Evolutionary conservation across 768 basidiomycete species (phyloP).

Genomic region (Serpula lacrymans): DNA sequence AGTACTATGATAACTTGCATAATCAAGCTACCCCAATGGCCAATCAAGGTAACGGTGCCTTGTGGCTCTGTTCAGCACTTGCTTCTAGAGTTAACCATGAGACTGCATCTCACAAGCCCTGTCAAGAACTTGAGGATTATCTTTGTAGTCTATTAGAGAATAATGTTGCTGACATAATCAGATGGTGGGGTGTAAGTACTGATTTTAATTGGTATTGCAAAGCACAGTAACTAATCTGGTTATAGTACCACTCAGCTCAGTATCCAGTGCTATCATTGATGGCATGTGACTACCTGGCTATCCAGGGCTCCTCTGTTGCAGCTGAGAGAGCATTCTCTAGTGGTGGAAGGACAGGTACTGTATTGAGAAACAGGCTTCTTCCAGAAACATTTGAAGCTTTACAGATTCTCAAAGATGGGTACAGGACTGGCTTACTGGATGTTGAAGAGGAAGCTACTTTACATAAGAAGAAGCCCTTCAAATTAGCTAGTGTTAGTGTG

Average conservation of each 20-base stretch:
- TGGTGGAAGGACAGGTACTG: slow-evolving; percentile 21
- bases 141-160: background rate
- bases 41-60: too few species aligned
- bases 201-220: background rate
- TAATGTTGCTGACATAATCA: slow-evolving; percentile 2
- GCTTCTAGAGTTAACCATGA: too few species aligned
- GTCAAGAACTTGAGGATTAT: slow-evolving; percentile 6
- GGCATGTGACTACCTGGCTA: slow-evolving; percentile 16
- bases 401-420: slow-evolving; percentile 28
- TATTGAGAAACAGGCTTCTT: slow-evolving; percentile 13
- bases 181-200: slow-evolving; percentile 5
- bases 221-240: background rate
- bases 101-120: too few species aligned
- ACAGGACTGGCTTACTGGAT: slow-evolving; percentile 27
- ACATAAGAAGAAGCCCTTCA: too few species aligned
- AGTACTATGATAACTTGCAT: too few species aligned
- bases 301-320: slow-evolving; percentile 22
- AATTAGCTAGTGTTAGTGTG: too few species aligned
- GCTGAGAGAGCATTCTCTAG: slow-evolving; percentile 27
- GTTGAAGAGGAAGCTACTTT: too few species aligned
- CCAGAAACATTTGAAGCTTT: slow-evolving; percentile 22
- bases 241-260: slow-evolving; percentile 8
- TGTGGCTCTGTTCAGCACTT: too few species aligned
- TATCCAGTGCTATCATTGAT: slow-evolving; percentile 16
- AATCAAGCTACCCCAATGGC: too few species aligned